Evolutionary conservation across 176 grass and related monocot genomes (phyloP), one percentile per base, ranked within the genome.

Genomic region (Phoenix roebelenii): DNA sequence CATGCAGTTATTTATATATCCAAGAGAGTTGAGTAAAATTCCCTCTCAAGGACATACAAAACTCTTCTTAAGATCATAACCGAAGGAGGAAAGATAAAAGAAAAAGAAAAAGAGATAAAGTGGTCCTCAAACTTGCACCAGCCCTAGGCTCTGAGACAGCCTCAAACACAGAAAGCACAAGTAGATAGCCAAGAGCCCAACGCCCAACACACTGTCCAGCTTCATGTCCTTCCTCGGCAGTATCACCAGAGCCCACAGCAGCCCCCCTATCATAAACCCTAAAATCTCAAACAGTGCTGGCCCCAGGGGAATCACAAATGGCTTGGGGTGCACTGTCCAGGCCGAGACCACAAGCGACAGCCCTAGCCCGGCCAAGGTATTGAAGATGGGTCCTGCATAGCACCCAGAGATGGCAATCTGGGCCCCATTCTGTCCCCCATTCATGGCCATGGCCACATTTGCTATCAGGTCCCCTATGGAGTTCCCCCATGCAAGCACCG

Each of bases 401-500:
- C 54, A 55, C 17, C 54, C 54, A 20, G 54, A 23, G 6, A 55
- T 55, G 54, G 54, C 54, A 22, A 55, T 55, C 54, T 55, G 54
- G 7, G 17, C 5, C 7, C 54, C 54, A 55, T 55, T 18, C 54
- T 55, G 54, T 1, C 54, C 54, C 19, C 54, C 54, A 22, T 55
- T 55, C 19, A 55, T 55, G 19, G 54, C 54, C 54, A 55, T 55
- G 17, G 54, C 54, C 54, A 55, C 54, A 55, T 55, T 55, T 55
- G 54, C 54, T 55, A 55, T 23, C 18, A 55, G 54, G 54, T 55
- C 54, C 54, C 54, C 54, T 55, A 55, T 55, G 16, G 54, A 55
- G 54, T 55, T 44, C 35, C 35, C 35, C 35, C 35, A 44, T 44
- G 35, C 35, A 44, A 44, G 35, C 9, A 44, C 10, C 0, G 54